Evolutionary conservation across 371 early-diverging fungal species (phyloP), one percentile per base, ranked within the genome.

Genomic region (Amoeboaphelidium protococcarum): DNA sequence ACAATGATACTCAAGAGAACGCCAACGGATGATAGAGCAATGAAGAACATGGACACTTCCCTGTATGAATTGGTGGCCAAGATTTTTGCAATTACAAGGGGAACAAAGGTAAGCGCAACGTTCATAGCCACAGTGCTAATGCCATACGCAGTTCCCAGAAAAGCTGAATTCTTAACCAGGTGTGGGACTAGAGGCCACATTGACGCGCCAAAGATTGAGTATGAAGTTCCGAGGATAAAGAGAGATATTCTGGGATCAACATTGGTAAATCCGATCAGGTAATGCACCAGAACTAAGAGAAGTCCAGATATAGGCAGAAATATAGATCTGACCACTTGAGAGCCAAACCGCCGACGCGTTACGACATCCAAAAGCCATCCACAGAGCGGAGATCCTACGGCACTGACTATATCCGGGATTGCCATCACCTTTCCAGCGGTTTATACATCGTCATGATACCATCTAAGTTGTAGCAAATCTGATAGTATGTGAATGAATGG

Each of bases 61-160:
- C 4, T 10, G 16, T 44, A 44, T 61, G 13, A 62, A 53, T 19
- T 40, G 27, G 2, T 71, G 66, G 13, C 66, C 58, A 19, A 6
- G 37, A 73, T 60, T 41, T 59, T 54, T 3, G 74, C 77, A 6
- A 72, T 66, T 1, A 65, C 40, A 41, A 76, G 59, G 2, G 77
- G 77, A 26, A 73, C 60, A 10, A 73, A 31, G 0, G 73, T 64
- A 49, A 76, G 54, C 0, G 67, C 64, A 31, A 65, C 61, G 47
- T 76, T 76, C 24, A 76, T 56, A 4, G 69, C 69, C 20, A 66
- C 60, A 0, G 73, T 72, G n/a, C 64, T 61, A 1, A 74, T 46
- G 0, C 77, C 77, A 50, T 72, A 76, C 0, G 74, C 77, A 1
- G 74, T 67, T 3, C 74, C 77, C 13, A 76, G 62, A 23, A 68